Evolutionary conservation across 139 green algal species (phyloP).

Genomic region (Chlorella sp.): DNA sequence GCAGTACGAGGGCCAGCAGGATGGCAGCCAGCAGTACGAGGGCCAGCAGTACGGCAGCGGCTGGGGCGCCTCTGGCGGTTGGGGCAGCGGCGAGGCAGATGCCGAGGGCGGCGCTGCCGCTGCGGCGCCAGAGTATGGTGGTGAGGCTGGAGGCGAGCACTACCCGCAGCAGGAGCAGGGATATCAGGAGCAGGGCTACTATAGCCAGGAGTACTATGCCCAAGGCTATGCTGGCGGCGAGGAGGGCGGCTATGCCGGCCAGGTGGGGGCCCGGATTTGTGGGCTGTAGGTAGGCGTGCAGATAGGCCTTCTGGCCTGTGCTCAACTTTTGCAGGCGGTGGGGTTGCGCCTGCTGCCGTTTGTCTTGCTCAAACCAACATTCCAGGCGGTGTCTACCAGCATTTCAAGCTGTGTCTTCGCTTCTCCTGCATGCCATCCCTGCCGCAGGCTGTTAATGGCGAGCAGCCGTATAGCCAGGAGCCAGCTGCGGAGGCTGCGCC

Average conservation of each 20-base stretch:
- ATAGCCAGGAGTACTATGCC: background rate
- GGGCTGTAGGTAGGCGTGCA: no score
- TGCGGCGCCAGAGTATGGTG: background rate
- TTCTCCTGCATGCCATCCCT: background rate
- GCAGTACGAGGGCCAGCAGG: background rate
- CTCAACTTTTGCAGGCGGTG: no score
- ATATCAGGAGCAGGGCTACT: background rate
- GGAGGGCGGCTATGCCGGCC: background rate
- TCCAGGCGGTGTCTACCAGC: no score
- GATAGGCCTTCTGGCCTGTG: no score
- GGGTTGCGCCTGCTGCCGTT: background rate
- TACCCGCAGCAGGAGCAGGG: constrained; percentile 4
- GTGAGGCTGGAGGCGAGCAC: background rate
- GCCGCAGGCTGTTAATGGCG: background rate
- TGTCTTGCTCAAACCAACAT: no score
- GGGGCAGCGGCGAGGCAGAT: background rate
- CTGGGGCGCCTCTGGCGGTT: background rate
- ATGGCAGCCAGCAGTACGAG: background rate
- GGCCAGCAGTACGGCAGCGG: background rate
- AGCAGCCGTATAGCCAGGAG: no score
- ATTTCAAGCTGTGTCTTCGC: no score
- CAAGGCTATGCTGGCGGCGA: background rate
- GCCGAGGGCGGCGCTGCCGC: background rate
- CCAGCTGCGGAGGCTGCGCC: background rate
- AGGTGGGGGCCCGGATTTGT: no score